Evolutionary conservation across 2,329 filamentous ascomycete species (phyloP), one percentile per base, ranked within the genome.

Genomic region (Paecilomyces variotii): DNA sequence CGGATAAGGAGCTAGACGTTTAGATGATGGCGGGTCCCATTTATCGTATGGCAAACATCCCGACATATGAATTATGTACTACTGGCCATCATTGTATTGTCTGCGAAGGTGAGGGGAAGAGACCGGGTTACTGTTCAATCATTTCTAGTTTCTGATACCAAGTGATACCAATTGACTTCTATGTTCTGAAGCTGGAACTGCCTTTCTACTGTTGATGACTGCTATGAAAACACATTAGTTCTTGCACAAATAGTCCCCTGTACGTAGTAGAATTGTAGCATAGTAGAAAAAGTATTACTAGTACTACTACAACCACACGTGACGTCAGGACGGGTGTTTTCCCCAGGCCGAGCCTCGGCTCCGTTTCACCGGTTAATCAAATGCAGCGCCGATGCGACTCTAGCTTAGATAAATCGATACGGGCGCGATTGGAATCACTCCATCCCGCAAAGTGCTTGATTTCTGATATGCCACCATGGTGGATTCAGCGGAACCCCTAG

Each of bases 331-430:
- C 34, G 3, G 3, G 55, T 35, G 26, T 24, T 39, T 28, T 55
- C 56, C 24, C 59, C 59, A 58, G 65, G 63, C 67, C 66, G 65
- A 68, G 61, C 68, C 68, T 70, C 68, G 68, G 68, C 64, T 58
- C 56, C 55, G 65, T 61, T 59, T 30, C 51, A 19, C 55, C 50
- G 32, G 30, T 6, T 25, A 27, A 28, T n/a, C 25, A 52, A 27
- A 24, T 26, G 25, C 7, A 27, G 50, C 25, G 50, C 50, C 10
- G 50, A 52, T 26, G 12, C 19, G 49, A 19, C 25, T 52, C 24
- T 28, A n/a, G 27, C 9, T 26, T 28, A 28, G 50, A 52, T 32
- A 51, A 55, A 28, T 49, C 39, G 53, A 30, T 45, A 12, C 26
- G 53, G 55, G 55, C 57, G 59, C 49, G 54, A 50, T 60, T 61